phyloP scores from a whole-genome alignment of 176 grass and related monocot genomes.

The Leersia perrieri region DNA sequence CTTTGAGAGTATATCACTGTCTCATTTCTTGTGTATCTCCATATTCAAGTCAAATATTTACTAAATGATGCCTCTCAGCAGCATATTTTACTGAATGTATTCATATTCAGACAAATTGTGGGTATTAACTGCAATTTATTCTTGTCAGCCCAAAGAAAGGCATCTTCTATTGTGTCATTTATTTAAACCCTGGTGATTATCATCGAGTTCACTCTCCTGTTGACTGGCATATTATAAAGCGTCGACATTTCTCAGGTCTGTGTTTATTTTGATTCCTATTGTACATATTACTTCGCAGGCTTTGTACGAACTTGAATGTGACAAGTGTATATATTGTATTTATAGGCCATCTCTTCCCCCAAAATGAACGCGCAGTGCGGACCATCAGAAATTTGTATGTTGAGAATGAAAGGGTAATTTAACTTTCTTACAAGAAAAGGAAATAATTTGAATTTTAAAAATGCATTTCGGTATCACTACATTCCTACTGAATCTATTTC shows the following conservation, averaged over 20 bases:
- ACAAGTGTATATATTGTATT: neutral
- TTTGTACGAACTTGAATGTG: slow-evolving; percentile 4
- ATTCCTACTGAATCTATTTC: slow-evolving; percentile 1
- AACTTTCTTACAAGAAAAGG: neutral
- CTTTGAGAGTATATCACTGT: neutral
- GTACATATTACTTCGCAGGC: neutral
- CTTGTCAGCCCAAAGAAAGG: slow-evolving; percentile 65
- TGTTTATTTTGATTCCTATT: slow-evolving; percentile 4
- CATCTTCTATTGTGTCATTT: slow-evolving; percentile 89
- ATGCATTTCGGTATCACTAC: neutral
- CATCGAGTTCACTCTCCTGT: slow-evolving; percentile 75
- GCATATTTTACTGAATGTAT: neutral
- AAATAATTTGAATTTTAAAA: neutral
- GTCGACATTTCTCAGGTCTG: slow-evolving; percentile 79
- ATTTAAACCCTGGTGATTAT: slow-evolving; percentile 85
- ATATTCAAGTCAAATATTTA: neutral
- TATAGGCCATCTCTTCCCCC: slow-evolving; percentile 62
- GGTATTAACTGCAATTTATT: slow-evolving; percentile 16
- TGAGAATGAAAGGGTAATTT: slow-evolving; percentile 85
- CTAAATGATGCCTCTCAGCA: slow-evolving; percentile 3
- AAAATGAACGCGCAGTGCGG: slow-evolving; percentile 68
- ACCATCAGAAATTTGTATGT: slow-evolving; percentile 76
- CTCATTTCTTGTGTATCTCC: neutral
- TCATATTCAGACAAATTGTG: neutral
- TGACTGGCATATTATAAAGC: slow-evolving; percentile 67